These are phyloP conservation scores for Daldinia bambusicola DNA, from an alignment of 495 filamentous ascomycete genomes.

Conservation along the genomic window DNA sequence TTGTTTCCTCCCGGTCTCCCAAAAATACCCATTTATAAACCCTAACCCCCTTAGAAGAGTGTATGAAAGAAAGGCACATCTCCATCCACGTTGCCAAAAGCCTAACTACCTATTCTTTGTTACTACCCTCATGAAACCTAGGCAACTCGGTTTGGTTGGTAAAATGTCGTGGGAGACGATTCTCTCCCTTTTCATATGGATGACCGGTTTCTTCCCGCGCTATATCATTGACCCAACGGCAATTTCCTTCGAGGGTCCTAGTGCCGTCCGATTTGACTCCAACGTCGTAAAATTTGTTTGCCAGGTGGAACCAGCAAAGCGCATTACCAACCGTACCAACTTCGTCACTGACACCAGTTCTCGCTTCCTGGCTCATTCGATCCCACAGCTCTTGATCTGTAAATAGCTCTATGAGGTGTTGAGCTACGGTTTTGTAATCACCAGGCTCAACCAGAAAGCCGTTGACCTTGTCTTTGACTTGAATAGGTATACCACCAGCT, in stretches of 20 bases:
- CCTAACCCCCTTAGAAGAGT: not conserved
- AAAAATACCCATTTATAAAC: not conserved
- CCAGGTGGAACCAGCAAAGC: slow-evolving; percentile 80
- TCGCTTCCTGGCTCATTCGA: slow-evolving; percentile 74
- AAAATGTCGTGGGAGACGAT: slow-evolving; percentile 64
- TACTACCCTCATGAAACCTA: slow-evolving; percentile 13
- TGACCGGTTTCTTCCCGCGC: slow-evolving; percentile 73
- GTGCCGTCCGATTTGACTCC: slow-evolving; percentile 52
- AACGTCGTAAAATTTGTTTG: slow-evolving; percentile 66
- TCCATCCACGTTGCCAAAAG: not conserved
- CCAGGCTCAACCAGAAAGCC: slow-evolving; percentile 81
- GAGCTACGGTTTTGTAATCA: slow-evolving; percentile 77
- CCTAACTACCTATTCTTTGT: not conserved
- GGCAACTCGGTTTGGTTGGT: slow-evolving; percentile 46
- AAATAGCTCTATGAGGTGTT: slow-evolving; percentile 74
- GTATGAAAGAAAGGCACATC: not conserved
- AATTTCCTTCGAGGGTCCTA: slow-evolving; percentile 55
- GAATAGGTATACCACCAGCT: slow-evolving; percentile 84
- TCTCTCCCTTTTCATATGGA: slow-evolving; percentile 69
- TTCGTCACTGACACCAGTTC: slow-evolving; percentile 77
- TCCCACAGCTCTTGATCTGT: slow-evolving; percentile 71
- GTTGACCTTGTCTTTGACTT: slow-evolving; percentile 77
- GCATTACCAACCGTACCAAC: slow-evolving; percentile 85
- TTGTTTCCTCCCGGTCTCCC: not conserved
- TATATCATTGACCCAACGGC: slow-evolving; percentile 81